Evolutionary conservation across 345 rosid species (phyloP).

Genomic region (Murraya paniculata): DNA sequence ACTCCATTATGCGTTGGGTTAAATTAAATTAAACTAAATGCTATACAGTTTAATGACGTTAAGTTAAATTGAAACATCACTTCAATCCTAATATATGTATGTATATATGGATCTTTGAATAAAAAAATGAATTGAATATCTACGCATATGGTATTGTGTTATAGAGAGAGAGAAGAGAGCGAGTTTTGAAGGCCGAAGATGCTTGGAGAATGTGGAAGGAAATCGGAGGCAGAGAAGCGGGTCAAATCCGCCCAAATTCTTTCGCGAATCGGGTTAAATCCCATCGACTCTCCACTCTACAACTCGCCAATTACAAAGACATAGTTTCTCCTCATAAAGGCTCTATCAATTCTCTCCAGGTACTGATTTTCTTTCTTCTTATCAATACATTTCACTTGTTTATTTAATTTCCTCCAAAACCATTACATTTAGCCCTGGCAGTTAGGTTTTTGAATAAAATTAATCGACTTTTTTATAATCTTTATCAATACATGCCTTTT

Average conservation of each 20-base stretch:
- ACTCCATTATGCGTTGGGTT: neutral
- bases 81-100: no score
- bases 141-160: neutral
- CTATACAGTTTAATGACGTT: neutral
- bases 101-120: neutral
- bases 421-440: neutral
- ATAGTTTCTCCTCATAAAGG: constrained; percentile 81
- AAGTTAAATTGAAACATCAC: neutral
- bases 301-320: constrained; percentile 78
- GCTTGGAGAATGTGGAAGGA: constrained; percentile 89
- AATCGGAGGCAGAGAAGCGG: constrained; percentile 81
- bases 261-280: constrained; percentile 64
- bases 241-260: constrained; percentile 57
- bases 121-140: neutral
- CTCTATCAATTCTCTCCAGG: constrained; percentile 91
- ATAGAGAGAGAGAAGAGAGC: neutral
- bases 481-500: no score
- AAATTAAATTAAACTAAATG: no score
- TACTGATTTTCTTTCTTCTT: constrained; percentile 13
- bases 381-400: neutral
- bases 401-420: neutral
- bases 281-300: constrained; percentile 49
- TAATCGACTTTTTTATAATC: no score
- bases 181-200: constrained; percentile 43
- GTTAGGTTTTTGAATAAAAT: neutral